Base-by-base conservation (phyloP, 192 early-diverging fungal genomes). In the Gonapodya prolifera region DNA sequence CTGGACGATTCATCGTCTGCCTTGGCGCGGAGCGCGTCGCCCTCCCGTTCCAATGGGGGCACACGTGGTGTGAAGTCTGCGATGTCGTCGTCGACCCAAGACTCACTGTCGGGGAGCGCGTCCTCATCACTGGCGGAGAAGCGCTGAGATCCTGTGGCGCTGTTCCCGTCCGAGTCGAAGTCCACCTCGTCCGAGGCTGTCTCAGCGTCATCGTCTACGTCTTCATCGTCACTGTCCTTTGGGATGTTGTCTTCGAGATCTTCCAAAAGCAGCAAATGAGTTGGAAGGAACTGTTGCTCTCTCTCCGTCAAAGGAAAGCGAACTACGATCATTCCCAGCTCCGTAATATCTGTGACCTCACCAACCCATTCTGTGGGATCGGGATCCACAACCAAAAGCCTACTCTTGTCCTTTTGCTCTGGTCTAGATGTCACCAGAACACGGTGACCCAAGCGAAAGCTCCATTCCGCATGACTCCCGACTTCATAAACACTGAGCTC, bases 301-400 rank as follows among this genome's bases (percentile, higher is more conserved):
- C 31, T 73, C 8, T 29, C 71, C 28, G 28, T 30, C 8, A 73
- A 29, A 2, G 71, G 71, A 29, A 73, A 73, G 71, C 32, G 71
- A 32, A 73, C 71, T 2, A 32, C 8, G 31, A 73, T 32, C 71
- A 18, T 18, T 30, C 71, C 71, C 8, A 29, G 8, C 2, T 16
- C 13, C 16, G 71, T 32, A 30, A 73, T 73, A 73, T 73, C 71
- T 8, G 18, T 32, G 8, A 73, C 71, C 32, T 73, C 71, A 18
- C 71, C 71, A 32, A 73, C 71, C 71, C 71, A 73, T 30, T 73
- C 31, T 8, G 71, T 73, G 45, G 23, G 45, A 18, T 73, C 71
- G 8, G 29, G 8, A 13, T 73, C 71, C 71, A 30, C 8, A 2
- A 16, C 71, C 71, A 32, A 32, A 18, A 73, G 71, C 2, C 8